Conservation (phyloP, 2,329 filamentous ascomycete genomes). For the Colletotrichum viniferum region DNA sequence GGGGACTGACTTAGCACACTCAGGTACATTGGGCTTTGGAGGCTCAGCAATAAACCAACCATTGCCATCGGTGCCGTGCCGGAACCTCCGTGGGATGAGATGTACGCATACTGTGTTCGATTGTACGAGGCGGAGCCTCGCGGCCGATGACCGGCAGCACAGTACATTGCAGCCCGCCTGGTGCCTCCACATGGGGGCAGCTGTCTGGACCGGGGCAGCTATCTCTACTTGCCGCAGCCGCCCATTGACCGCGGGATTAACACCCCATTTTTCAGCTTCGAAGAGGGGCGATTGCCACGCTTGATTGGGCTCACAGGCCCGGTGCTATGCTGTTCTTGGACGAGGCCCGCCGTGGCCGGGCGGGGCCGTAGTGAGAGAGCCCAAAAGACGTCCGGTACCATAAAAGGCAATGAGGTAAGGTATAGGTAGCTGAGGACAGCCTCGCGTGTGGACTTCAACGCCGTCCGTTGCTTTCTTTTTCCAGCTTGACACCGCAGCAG, state of each 20-base stretch:
- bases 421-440: neutral
- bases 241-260: neutral
- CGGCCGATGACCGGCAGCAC: neutral
- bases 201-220: neutral
- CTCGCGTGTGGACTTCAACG: neutral
- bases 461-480: neutral
- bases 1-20: too few species aligned
- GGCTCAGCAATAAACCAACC: neutral
- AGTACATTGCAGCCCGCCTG: neutral
- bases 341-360: neutral
- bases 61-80: neutral
- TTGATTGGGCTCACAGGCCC: neutral
- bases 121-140: neutral
- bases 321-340: neutral
- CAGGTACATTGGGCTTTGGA: neutral
- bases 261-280: neutral
- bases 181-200: neutral
- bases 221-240: neutral
- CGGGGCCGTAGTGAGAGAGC: neutral
- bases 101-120: neutral
- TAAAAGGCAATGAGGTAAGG: too few species aligned
- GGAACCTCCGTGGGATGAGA: neutral
- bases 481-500: neutral
- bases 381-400: neutral
- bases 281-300: neutral